phyloP scores from a whole-genome alignment of 768 basidiomycete species.

The Xerocomellus amylosporus region DNA sequence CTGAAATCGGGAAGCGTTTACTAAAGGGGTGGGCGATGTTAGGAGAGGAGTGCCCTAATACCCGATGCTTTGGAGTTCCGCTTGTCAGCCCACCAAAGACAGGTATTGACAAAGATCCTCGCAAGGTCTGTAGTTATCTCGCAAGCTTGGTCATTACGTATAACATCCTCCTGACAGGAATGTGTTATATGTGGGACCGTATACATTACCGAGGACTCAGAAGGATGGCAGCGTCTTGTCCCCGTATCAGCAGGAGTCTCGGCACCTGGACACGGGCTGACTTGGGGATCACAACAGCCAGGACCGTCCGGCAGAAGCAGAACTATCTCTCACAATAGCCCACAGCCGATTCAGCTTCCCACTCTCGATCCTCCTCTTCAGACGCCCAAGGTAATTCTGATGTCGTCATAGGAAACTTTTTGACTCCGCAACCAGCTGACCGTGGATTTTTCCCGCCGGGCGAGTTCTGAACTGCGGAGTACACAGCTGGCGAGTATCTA shows the following conservation, averaged over 20 bases:
- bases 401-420: not conserved
- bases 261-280: constrained; percentile 1
- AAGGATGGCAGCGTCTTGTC: constrained; percentile 48
- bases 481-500: constrained; percentile 17
- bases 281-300: constrained; percentile 3
- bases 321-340: constrained; percentile 19
- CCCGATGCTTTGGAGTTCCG: constrained; percentile 74
- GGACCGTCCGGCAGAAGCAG: constrained; percentile 11
- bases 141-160: not conserved
- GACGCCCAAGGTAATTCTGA: constrained; percentile 27
- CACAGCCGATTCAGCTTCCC: constrained; percentile 33
- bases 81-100: constrained; percentile 73
- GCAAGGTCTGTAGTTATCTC: constrained; percentile 48
- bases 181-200: constrained; percentile 72
- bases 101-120: constrained; percentile 57
- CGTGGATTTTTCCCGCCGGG: constrained; percentile 15
- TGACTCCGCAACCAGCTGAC: constrained; percentile 20
- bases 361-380: constrained; percentile 31
- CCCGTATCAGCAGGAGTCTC: constrained; percentile 20
- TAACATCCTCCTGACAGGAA: constrained; percentile 46
- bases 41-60: constrained; percentile 77
- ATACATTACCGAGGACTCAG: constrained; percentile 56
- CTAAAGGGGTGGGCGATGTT: constrained; percentile 88
- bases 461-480: constrained; percentile 14
- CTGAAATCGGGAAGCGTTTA: constrained; percentile 74